Evolutionary conservation across 129 eudicot species (phyloP).

Genomic region (Helianthus tuberosus): DNA sequence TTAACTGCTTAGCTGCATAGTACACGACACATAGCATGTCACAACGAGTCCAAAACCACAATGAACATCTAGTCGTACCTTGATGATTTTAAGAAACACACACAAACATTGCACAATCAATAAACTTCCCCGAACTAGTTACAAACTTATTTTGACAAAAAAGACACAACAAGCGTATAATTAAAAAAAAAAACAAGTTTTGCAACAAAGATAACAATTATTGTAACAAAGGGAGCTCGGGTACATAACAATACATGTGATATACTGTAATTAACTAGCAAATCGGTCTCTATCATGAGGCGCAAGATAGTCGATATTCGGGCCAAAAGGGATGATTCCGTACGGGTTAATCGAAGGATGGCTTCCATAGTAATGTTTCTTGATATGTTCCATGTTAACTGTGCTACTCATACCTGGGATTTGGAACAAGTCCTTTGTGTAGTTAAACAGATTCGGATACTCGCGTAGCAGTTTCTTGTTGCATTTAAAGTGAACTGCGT

Average conservation of each 20-base stretch:
- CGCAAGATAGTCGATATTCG: constrained; percentile 64
- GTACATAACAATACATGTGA: neutral
- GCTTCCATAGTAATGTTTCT: constrained; percentile 88
- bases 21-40: too few species aligned
- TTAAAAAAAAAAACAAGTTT: neutral
- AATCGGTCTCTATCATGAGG: constrained; percentile 74
- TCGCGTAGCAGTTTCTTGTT: constrained; percentile 77
- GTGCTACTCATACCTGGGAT: constrained; percentile 74
- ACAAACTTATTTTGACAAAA: constrained; percentile 1
- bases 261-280: constrained; percentile 24
- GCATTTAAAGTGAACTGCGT: constrained; percentile 95
- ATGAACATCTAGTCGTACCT: neutral
- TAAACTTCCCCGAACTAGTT: neutral
- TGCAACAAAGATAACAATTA: constrained; percentile 8
- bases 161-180: neutral
- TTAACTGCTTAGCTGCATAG: too few species aligned
- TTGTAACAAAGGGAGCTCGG: constrained; percentile 14
- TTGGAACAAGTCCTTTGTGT: constrained; percentile 79
- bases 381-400: constrained; percentile 85
- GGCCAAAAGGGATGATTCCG: constrained; percentile 80
- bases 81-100: neutral
- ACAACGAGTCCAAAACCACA: too few species aligned
- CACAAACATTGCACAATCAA: neutral
- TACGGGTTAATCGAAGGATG: constrained; percentile 81
- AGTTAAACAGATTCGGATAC: constrained; percentile 60